Evolutionary conservation across 129 eudicot genomes (phyloP), one percentile per base, ranked within the genome.

Genomic region (Deinandra increscens): DNA sequence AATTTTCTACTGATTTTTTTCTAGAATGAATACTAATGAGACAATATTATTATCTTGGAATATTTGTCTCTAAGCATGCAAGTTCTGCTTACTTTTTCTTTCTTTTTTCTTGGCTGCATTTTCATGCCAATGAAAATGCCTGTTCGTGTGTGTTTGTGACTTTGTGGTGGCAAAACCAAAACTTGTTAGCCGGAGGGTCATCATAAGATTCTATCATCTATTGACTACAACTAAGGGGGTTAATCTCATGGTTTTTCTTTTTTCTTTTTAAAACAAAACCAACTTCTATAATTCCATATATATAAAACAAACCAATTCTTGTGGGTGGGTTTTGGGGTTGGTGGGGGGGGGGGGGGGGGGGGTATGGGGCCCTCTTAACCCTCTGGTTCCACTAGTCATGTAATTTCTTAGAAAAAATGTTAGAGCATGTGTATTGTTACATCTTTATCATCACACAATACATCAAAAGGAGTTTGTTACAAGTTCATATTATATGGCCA

Each of bases 1-100:
- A 56, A 67, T 67, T 58, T 67, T 43, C 37, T 36, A 2, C 14
- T n/a, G 9, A n/a, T 50, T 20, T 8, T 7, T 41, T 38, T 61
- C 29, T 36, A 48, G 33, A 26, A 64, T 36, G 33, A 33, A 60
- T 7, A 60, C 42, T 73, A 38, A 33, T 6, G 2, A 14, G 23
- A 14, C 12, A 50, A n/a, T 56, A 6, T 62, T 75, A 31, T 66
- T 50, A 15, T 46, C 3, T 49, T 76, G 70, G 55, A 59, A 46
- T 67, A 48, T 75, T 20, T 48, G 43, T 48, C 29, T 45, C 61
- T 66, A 75, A 67, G 68, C 73, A 75, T 75, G 75, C 74, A 59
- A 68, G 33, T 53, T 23, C 6, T 58, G 34, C 14, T 9, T 15
- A 49, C 61, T 48, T 4, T 26, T 19, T 64, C 23, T 38, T 64